Evolutionary conservation across 768 basidiomycete species (phyloP).

Genomic region (Hericium rajendrae): DNA sequence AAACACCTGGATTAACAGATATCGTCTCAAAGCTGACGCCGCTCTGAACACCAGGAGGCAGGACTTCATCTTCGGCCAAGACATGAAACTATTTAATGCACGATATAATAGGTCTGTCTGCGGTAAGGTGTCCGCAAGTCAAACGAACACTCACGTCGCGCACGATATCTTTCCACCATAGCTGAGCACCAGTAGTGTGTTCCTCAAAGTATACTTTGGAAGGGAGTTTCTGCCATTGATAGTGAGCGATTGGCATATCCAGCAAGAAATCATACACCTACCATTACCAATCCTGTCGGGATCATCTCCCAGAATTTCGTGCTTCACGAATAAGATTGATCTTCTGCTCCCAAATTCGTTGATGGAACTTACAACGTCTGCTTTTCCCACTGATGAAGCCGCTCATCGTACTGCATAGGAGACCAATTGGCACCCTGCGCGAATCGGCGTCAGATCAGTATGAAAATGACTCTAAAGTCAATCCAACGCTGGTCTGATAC

Average conservation of each 20-base stretch:
- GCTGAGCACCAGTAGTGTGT: conserved; percentile 11
- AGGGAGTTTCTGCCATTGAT: conserved; percentile 25
- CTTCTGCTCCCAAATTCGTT: not conserved
- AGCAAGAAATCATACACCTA: conserved; percentile 9
- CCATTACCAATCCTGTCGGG: conserved; percentile 31
- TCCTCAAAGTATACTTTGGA: conserved; percentile 23
- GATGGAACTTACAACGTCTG: conserved; percentile 30
- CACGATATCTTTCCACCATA: conserved; percentile 33
- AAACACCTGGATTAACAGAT: conserved; percentile 40
- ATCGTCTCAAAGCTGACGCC: conserved; percentile 38
- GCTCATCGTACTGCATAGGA: conserved; percentile 27
- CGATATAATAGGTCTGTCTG: too few relatives aligned
- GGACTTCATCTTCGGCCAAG: not conserved
- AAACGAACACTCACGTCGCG: conserved; percentile 24
- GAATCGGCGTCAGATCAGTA: not conserved
- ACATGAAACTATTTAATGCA: too few relatives aligned
- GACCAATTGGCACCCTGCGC: conserved; percentile 39
- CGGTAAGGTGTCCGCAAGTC: too few relatives aligned
- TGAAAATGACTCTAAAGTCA: not conserved
- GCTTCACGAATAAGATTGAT: too few relatives aligned
- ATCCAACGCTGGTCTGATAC: conserved; percentile 4
- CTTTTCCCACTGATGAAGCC: conserved; percentile 28
- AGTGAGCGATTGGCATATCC: not conserved
- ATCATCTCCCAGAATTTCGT: conserved; percentile 33
- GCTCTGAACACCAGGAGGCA: conserved; percentile 24